Percentiles rank a stretch among this genome's conserved stretches.
Evolutionary conservation across 176 grass and related monocot species (phyloP).

Genomic region (Musa troglodytarum): DNA sequence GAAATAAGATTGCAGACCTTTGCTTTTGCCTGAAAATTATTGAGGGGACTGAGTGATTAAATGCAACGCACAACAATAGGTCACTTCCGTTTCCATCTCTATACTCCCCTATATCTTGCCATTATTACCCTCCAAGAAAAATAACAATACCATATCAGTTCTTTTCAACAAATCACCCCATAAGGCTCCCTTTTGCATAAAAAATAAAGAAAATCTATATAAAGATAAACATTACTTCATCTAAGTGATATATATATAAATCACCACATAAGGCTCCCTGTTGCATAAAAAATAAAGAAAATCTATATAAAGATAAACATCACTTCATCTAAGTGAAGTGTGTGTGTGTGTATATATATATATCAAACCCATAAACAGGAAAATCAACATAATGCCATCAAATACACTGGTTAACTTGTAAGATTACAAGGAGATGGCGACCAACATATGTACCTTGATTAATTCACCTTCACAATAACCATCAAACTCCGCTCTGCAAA

Average conservation of each 20-base stretch:
- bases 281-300: background rate
- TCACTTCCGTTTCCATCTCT: background rate
- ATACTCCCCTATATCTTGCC: background rate
- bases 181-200: background rate
- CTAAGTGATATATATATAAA: background rate
- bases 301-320: background rate
- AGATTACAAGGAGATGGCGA: background rate
- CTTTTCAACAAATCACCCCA: background rate
- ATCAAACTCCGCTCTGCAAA: constrained; percentile 83
- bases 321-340: background rate
- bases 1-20: background rate
- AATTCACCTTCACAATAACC: constrained; percentile 98
- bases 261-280: background rate
- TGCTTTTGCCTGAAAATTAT: background rate
- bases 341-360: background rate
- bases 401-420: too few species aligned
- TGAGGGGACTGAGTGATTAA: background rate
- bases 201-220: background rate
- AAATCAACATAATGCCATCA: background rate
- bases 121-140: background rate
- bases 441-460: constrained; percentile 60
- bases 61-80: background rate
- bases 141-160: background rate
- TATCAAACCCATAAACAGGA: background rate
- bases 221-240: background rate